A percentile compares a stretch with the other conserved stretches of the same genome.
Evolutionary conservation across 2,329 filamentous ascomycete genomes (phyloP).

Genomic region (Sporothrix euskadiensis): DNA sequence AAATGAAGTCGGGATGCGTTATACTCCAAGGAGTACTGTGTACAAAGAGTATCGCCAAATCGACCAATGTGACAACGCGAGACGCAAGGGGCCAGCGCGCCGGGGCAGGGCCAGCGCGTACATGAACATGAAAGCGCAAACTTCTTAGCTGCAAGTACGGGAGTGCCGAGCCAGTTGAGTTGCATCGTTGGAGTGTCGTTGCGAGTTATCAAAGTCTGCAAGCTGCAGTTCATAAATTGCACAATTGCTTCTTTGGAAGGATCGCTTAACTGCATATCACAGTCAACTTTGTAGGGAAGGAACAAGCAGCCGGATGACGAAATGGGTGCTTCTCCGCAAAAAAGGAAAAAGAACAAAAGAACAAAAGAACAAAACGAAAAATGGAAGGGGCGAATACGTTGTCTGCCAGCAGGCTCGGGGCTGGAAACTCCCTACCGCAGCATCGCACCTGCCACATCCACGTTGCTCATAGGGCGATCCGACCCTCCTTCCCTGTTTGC

Average conservation of each 20-base stretch:
- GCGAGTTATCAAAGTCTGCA: not conserved
- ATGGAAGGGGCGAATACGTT: not conserved
- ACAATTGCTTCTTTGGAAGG: not conserved
- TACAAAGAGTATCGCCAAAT: not conserved
- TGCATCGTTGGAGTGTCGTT: not conserved
- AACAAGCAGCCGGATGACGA: not conserved
- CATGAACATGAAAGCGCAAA: not conserved
- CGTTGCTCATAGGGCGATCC: constrained; percentile 14
- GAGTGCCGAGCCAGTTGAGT: not conserved
- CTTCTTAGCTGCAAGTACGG: not conserved
- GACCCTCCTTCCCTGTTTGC: constrained; percentile 5
- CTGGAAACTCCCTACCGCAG: not conserved
- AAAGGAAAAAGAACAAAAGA: not conserved
- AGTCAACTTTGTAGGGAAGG: not conserved
- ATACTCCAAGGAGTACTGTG: not conserved
- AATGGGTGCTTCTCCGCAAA: not conserved
- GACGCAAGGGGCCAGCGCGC: constrained; percentile 10
- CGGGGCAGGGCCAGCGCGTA: not conserved
- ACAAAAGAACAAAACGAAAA: not conserved
- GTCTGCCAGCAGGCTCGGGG: not conserved
- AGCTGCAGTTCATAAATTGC: not conserved
- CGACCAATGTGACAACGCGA: not conserved
- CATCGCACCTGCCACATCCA: constrained; percentile 11
- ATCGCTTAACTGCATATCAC: constrained; percentile 1
- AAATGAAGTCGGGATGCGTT: not conserved